Conservation (phyloP, 2,329 filamentous ascomycete species). For the Aspergillus sp. region DNA sequence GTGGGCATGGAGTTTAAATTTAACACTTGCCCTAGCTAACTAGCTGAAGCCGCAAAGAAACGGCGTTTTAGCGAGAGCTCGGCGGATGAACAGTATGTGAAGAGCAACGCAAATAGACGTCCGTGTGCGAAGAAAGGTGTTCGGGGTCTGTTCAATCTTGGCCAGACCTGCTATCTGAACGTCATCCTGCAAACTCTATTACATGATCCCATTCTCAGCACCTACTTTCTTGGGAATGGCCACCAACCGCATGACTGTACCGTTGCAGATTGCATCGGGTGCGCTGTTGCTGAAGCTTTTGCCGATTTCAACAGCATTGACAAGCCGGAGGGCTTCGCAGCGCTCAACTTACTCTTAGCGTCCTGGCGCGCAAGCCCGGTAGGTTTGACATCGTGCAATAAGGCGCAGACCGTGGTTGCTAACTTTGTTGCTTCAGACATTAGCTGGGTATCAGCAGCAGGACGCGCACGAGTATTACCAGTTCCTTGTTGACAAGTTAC, state of each 20-base stretch:
- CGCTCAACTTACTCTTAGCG: conserved; percentile 81
- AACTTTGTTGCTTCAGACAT: conserved; percentile 48
- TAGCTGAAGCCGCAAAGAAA: conserved; percentile 29
- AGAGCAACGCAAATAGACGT: conserved; percentile 73
- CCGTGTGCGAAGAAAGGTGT: conserved; percentile 86
- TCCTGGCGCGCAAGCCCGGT: conserved; percentile 80
- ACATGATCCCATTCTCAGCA: conserved; percentile 87
- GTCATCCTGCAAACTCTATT: conserved; percentile 91
- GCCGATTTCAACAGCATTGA: conserved; percentile 61
- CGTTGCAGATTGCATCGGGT: conserved; percentile 57
- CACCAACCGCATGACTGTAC: conserved; percentile 77
- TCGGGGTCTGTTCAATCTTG: conserved; percentile 92
- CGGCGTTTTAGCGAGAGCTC: conserved; percentile 38
- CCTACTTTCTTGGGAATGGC: conserved; percentile 89
- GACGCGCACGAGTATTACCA: conserved; percentile 98
- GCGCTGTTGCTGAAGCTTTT: conserved; percentile 63
- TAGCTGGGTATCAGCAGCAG: conserved; percentile 91
- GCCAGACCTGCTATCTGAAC: conserved; percentile 98
- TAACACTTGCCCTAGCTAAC: neutral
- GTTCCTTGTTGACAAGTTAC: conserved; percentile 88
- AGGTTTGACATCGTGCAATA: conserved; percentile 44
- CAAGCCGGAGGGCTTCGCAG: conserved; percentile 82
- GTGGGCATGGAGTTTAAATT: conserved; percentile 9
- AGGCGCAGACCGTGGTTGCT: neutral
- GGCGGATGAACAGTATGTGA: conserved; percentile 75